Evolutionary conservation across 108 stramenopile species (phyloP), one percentile per base, ranked within the genome.

Genomic region (Nitzschia sp.): DNA sequence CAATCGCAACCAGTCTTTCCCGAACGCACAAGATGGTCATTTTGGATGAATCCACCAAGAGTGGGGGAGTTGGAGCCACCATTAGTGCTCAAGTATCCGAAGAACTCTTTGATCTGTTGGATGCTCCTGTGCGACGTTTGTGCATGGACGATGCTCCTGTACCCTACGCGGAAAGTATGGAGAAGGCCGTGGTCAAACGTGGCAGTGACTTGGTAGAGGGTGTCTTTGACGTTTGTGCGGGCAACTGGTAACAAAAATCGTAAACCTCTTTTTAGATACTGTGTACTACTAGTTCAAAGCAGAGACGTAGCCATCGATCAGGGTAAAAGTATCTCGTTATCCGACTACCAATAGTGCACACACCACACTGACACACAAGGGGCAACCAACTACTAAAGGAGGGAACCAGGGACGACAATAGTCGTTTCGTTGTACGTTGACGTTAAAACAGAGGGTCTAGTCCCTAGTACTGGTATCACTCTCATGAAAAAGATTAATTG

Each of bases 111-210:
- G 96, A 98, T 70, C 80, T 95, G 41, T 86, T 98, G 25, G 97
- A 98, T 82, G 93, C 96, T 38, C 97, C 97, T 14, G 93, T 98
- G 26, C 90, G 83, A 80, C 86, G 97, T 48, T 82, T 98, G 53
- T 98, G 96, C 67, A 98, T 98, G 97, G 97, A 98, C 84, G 97
- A 98, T 73, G 97, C 97, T 12, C 86, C 86, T 48, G 97, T 98
- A 21, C 97, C 97, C 26, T 98, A 98, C 70, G 97, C 97, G 8
- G 80, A 82, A 7, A 93, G 87, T 52, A 98, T 98, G 97, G 97
- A 98, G 70, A 81, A 94, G 72, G 95, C 92, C 17, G 95, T 96
- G 37, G 95, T 96, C 41, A 96, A 96, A 86, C 76, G 95, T 57
- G 89, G 87, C 67, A 84, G 82, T 65, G 95, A 96, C 71, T 77